A percentile compares a stretch with the other conserved stretches of the same genome.
Evolutionary conservation across 306 rosid species (phyloP).

Genomic region (Casuarina glauca): DNA sequence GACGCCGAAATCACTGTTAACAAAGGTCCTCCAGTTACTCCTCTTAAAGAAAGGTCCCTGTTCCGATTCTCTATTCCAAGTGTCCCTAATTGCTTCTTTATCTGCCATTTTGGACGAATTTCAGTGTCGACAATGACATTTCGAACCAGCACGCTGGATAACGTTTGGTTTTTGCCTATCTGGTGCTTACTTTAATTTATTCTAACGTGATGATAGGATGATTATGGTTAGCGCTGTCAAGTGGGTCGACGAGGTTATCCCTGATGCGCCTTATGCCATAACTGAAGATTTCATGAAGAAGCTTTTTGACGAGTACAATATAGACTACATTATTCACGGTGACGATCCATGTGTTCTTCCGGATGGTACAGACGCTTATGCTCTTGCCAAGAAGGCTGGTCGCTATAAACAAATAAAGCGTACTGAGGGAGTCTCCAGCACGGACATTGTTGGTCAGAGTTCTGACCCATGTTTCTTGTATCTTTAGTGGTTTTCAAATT

Average conservation of each 20-base stretch:
- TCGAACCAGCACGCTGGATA: not conserved
- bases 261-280: conserved; percentile 65
- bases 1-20: conserved; percentile 57
- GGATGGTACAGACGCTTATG: conserved; percentile 64
- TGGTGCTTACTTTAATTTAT: not conserved
- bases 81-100: not conserved
- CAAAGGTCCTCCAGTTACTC: conserved; percentile 63
- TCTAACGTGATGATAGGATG: conserved; percentile 35
- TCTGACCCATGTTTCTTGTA: not conserved
- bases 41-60: conserved; percentile 53
- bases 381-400: conserved; percentile 68
- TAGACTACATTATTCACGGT: conserved; percentile 60
- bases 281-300: conserved; percentile 65
- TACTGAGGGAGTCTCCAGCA: conserved; percentile 64
- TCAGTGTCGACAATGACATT: not conserved
- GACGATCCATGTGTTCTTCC: conserved; percentile 70
- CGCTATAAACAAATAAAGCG: conserved; percentile 69
- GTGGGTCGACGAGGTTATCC: conserved; percentile 65
- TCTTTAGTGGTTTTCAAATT: not conserved
- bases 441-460: conserved; percentile 62
- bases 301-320: conserved; percentile 54
- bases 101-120: not conserved
- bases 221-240: conserved; percentile 60
- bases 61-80: not conserved
- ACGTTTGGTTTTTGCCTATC: not conserved